These are phyloP conservation scores for Gynostemma pentaphyllum DNA, from an alignment of 306 rosid genomes.

Conservation along the genomic window DNA sequence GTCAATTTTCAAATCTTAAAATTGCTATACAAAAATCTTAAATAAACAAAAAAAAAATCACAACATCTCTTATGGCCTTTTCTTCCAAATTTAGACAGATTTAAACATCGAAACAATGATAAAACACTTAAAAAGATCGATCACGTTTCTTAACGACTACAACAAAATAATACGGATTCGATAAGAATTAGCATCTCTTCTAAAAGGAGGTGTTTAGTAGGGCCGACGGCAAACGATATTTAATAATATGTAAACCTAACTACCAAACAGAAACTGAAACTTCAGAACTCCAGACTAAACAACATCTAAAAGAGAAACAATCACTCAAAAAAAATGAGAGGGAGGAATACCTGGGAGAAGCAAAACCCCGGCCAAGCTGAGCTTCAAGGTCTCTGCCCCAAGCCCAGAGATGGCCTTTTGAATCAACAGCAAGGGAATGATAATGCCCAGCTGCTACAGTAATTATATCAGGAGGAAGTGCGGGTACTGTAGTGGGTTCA, in stretches of 20 bases:
- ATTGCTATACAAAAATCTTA: too few relatives aligned
- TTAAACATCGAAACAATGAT: background rate
- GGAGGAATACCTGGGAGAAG: conserved; percentile 31
- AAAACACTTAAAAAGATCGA: background rate
- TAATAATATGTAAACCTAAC: too few relatives aligned
- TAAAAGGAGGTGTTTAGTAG: too few relatives aligned
- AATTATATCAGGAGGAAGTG: conserved; percentile 45
- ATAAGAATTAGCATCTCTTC: background rate
- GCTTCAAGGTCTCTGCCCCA: conserved; percentile 85
- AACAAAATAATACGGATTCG: background rate
- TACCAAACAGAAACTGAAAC: too few relatives aligned
- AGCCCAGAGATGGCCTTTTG: conserved; percentile 61
- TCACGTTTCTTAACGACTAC: background rate
- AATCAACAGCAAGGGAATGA: conserved; percentile 69
- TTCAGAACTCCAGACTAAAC: too few relatives aligned
- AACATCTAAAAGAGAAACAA: background rate
- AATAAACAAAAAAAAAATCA: too few relatives aligned
- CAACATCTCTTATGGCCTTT: background rate
- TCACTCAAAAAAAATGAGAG: background rate
- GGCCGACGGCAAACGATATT: too few relatives aligned
- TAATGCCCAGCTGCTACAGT: conserved; percentile 65
- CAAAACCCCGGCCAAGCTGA: conserved; percentile 69
- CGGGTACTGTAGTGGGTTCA: conserved; percentile 51
- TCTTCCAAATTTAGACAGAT: background rate
- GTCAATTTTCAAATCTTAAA: too few relatives aligned